phyloP scores from a whole-genome alignment of 2,329 filamentous ascomycete genomes.

The Microcyclosporella mali region DNA sequence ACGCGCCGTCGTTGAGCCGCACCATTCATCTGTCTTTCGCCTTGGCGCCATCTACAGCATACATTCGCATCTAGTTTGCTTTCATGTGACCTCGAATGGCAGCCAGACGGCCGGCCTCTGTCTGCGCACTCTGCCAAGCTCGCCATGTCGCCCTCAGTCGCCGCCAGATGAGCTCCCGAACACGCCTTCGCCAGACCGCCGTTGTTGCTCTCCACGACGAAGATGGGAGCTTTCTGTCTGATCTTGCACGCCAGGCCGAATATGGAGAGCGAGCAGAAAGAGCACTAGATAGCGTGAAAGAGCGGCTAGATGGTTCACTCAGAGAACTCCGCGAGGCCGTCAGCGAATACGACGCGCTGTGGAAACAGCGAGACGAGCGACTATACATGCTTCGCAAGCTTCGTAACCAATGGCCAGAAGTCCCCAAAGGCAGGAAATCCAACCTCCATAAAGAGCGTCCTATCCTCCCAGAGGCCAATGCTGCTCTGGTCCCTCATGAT shows the following conservation, averaged over 20 bases:
- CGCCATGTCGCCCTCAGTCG: slow-evolving; percentile 13
- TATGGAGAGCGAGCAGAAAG: background rate
- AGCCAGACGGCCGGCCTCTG: slow-evolving; percentile 14
- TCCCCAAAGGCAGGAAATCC: slow-evolving; percentile 5
- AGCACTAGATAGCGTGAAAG: slow-evolving; percentile 1
- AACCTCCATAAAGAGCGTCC: background rate
- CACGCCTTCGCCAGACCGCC: slow-evolving; percentile 12
- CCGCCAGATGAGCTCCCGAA: slow-evolving; percentile 14
- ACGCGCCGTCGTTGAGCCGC: slow-evolving; percentile 1
- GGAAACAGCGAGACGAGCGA: slow-evolving; percentile 18
- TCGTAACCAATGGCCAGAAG: slow-evolving; percentile 23
- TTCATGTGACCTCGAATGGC: slow-evolving; percentile 8
- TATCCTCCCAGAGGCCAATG: slow-evolving; percentile 13
- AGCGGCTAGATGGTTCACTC: slow-evolving; percentile 5
- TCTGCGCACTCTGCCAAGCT: slow-evolving; percentile 22
- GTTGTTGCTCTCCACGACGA: slow-evolving; percentile 9
- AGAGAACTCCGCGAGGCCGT: slow-evolving; percentile 11
- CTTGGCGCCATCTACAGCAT: too few relatives aligned
- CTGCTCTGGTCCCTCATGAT: slow-evolving; percentile 19
- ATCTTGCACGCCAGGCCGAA: background rate
- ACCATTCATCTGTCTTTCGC: background rate
- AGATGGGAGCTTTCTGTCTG: slow-evolving; percentile 14
- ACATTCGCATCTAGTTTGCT: too few relatives aligned
- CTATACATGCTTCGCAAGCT: slow-evolving; percentile 19
- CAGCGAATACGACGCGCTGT: slow-evolving; percentile 21